Evolutionary conservation across 441 rosid genomes (phyloP).

Genomic region (Raphanus hybrid): DNA sequence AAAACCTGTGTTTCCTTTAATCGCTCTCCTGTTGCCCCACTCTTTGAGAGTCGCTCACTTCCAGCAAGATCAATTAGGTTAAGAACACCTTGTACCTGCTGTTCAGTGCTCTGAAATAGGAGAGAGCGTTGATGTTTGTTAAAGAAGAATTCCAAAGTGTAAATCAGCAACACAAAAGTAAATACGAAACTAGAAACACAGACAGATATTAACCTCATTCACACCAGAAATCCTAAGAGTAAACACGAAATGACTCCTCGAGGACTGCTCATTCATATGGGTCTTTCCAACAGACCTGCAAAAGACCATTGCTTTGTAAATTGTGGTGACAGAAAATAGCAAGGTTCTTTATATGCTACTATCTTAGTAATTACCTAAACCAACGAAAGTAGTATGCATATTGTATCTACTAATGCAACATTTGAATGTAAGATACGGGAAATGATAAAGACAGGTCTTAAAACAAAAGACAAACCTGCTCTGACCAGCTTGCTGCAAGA

Average conservation of each 20-base stretch:
- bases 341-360: neutral
- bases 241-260: slow-evolving; percentile 96
- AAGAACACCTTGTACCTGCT: slow-evolving; percentile 86
- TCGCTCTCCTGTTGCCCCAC: slow-evolving; percentile 89
- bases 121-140: neutral
- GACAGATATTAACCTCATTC: slow-evolving; percentile 68
- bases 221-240: slow-evolving; percentile 87
- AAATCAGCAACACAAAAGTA: neutral
- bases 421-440: neutral
- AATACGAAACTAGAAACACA: no score
- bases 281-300: slow-evolving; percentile 94
- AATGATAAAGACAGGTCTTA: neutral
- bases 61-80: slow-evolving; percentile 93
- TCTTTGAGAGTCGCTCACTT: slow-evolving; percentile 82
- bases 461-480: slow-evolving; percentile 62
- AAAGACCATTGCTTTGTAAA: slow-evolving; percentile 13
- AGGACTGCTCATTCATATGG: slow-evolving; percentile 96
- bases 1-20: slow-evolving; percentile 90
- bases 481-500: slow-evolving; percentile 82
- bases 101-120: slow-evolving; percentile 74
- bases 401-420: neutral
- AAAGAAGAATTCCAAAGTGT: neutral
- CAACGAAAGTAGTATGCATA: neutral
- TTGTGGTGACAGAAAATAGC: neutral
- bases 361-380: slow-evolving; percentile 5